Evolutionary conservation across 1,284 basidiomycete species (phyloP), one percentile per base, ranked within the genome.

Genomic region (Irpex sp.): DNA sequence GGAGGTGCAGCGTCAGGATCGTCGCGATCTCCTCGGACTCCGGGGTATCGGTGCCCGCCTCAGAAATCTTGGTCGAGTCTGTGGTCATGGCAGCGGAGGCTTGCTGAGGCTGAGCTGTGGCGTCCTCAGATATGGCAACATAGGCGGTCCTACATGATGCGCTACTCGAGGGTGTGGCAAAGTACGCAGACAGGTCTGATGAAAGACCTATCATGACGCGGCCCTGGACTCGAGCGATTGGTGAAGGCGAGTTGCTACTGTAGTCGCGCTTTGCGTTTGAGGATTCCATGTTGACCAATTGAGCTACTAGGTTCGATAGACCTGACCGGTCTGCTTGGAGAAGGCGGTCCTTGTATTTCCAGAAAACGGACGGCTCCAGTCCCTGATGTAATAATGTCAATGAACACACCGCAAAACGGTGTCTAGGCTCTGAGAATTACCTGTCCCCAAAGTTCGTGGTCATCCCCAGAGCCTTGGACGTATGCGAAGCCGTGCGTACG

Each of bases 401-500:
- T 23, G 19, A 55, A 16, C n/a, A 23, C 21, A 39, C 10, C 5
- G 18, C 7, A 12, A 53, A 42, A 33, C 23, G 33, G 28, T 14
- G 4, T 37, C 8, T n/a, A 33, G 19, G 19, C 18, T 51, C 12
- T 28, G 28, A 33, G 5, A 71, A 80, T 45, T 51, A 89, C 90
- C 83, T 83, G 82, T 47, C 89, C 84, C 93, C 93, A 95, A 7
- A 88, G 77, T 70, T 95, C 93, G 68, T 95, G 92, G 68, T 95
- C 93, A 68, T 95, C 93, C 0, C 93, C 93, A 0, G 90, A 91
- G 2, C 94, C 94, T 73, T 96, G 93, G 7, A 96, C 83, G 68
- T 96, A 96, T 4, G 83, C 78, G 68, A 85, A 94, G 0, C 88
- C 89, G 16, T 75, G 74, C 12, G 77, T 68, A 1, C 88, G 80